Evolutionary conservation across 441 rosid species (phyloP), one percentile per base, ranked within the genome.

Genomic region (Pelargonium australe): DNA sequence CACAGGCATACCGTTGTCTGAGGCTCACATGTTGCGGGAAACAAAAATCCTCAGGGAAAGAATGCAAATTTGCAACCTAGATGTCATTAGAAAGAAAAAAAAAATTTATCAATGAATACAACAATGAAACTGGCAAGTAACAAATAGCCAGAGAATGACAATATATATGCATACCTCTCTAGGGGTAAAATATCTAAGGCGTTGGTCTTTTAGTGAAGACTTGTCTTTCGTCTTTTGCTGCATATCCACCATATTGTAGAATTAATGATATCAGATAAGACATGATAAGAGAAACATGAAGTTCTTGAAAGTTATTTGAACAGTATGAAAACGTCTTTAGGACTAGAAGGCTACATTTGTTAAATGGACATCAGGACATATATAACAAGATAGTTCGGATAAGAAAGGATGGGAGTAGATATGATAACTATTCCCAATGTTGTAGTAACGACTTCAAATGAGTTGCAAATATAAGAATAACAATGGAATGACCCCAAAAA

Each of bases 31-130:
- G 83, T 69, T 78, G 65, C 8, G 95, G 97, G 69, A 93, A 93
- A 71, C 75, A 79, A 73, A 93, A 93, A 67, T 86, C 89, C 68
- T 73, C 83, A 0, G 97, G 97, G 83, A 91, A 94, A 41, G 97
- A 89, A 82, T 91, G 98, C 75, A 91, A 78, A 80, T 89, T 94
- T 1, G 97, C 98, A 63, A 94, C 96, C 98, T 94, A 67, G 68
- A 31, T 40, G 72, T 69, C 25, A 9, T 51, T n/a, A 47, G 44
- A 69, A 75, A 66, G 73, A 16, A 40, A 64, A 4, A 3, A 2
- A 10, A 34, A 34, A 63, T 25, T 61, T 34, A 69, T 55, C 62
- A 28, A 47, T 68, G 68, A 58, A 41, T 23, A 57, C 4, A 31
- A 64, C 14, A 20, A 25, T 66, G 8, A 65, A 68, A 11, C 7